These are phyloP conservation scores for Colletotrichum musae DNA, from an alignment of 2,329 filamentous ascomycete species.

Conservation along the genomic window DNA sequence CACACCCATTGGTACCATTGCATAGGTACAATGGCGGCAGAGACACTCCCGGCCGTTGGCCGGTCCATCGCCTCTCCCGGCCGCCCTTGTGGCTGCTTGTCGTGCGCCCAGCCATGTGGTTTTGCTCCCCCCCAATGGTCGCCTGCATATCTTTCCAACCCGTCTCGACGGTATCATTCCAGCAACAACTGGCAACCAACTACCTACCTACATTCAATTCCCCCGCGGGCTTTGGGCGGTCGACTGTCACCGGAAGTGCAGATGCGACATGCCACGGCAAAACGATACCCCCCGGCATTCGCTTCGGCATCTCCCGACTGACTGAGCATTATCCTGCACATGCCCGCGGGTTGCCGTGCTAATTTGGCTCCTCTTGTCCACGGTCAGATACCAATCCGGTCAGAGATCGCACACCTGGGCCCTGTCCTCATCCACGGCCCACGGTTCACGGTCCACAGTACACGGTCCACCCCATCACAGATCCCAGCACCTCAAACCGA, in stretches of 20 bases:
- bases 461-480: constrained; percentile 39
- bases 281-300: constrained; percentile 28
- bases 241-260: constrained; percentile 6
- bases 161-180: constrained; percentile 26
- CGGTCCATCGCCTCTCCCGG: constrained; percentile 22
- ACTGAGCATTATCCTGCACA: constrained; percentile 38
- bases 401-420: constrained; percentile 47
- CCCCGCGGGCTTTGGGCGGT: constrained; percentile 13
- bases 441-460: constrained; percentile 5
- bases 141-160: constrained; percentile 28
- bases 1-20: background rate
- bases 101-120: constrained; percentile 40
- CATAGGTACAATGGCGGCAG: constrained; percentile 14
- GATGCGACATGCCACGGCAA: constrained; percentile 16
- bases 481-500: constrained; percentile 42
- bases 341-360: constrained; percentile 32
- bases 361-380: constrained; percentile 32
- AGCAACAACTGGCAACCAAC: constrained; percentile 3
- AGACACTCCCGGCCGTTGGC: constrained; percentile 31
- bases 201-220: background rate
- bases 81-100: constrained; percentile 27
- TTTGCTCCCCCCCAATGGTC: constrained; percentile 24
- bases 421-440: constrained; percentile 35
- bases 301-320: constrained; percentile 40
- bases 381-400: constrained; percentile 51